These are phyloP conservation scores for Cornus florida DNA, from an alignment of 148 eudicot species.

Conservation along the genomic window DNA sequence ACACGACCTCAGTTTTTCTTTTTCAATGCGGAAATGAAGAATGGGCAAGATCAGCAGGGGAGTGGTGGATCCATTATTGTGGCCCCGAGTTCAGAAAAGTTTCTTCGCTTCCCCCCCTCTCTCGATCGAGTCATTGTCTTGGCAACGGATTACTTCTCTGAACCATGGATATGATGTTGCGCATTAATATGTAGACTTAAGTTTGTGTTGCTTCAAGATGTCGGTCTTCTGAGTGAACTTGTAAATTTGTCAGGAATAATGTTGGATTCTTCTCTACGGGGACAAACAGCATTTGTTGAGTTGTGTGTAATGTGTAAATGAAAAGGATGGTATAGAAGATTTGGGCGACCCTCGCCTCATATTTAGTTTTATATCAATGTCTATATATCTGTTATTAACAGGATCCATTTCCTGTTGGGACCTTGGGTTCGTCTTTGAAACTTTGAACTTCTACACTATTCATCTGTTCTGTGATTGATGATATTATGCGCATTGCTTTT, in stretches of 20 bases:
- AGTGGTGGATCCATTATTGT: not conserved
- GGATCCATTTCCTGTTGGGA: not conserved
- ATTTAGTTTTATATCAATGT: too few relatives aligned
- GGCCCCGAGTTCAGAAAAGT: too few relatives aligned
- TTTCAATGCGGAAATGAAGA: not conserved
- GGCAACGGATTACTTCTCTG: not conserved
- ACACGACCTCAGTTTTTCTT: not conserved
- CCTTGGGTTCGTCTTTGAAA: not conserved
- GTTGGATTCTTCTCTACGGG: not conserved
- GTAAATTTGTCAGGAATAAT: slow-evolving; percentile 4
- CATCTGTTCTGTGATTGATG: not conserved
- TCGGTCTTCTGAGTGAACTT: not conserved
- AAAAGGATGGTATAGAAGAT: not conserved
- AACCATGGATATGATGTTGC: not conserved
- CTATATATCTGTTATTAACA: not conserved
- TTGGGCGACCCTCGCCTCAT: not conserved
- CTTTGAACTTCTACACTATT: not conserved
- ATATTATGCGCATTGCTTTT: too few relatives aligned
- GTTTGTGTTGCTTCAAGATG: not conserved
- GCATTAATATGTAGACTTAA: not conserved
- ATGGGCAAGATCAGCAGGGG: not conserved
- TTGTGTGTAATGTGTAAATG: not conserved
- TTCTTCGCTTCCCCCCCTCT: too few relatives aligned
- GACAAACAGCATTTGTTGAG: not conserved
- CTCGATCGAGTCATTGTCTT: too few relatives aligned